These are phyloP conservation scores for Chrysophaeum taylorii DNA, from an alignment of 352 stramenopile genomes.

Conservation along the genomic window DNA sequence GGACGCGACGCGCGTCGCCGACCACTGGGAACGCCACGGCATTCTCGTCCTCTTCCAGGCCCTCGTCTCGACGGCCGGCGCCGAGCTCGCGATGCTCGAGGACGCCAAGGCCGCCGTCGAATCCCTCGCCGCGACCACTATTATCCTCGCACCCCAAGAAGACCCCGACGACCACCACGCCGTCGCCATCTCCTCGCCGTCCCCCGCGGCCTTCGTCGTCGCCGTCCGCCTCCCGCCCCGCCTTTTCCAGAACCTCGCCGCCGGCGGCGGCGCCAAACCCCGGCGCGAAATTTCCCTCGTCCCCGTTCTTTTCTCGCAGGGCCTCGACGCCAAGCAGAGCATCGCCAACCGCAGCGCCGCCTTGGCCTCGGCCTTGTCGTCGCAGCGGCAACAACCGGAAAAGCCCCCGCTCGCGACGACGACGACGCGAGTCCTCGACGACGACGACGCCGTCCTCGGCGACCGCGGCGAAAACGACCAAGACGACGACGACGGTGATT, in stretches of 20 bases:
- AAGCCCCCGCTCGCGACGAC: background rate
- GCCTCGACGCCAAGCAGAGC: conserved; percentile 81
- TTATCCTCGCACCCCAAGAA: too few species aligned
- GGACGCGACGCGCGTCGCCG: background rate
- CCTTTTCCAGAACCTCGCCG: too few species aligned
- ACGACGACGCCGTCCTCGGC: background rate
- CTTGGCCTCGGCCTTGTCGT: background rate
- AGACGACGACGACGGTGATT: background rate
- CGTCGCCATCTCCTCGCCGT: background rate
- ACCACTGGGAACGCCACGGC: conserved; percentile 20
- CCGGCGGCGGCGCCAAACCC: too few species aligned
- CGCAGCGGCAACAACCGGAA: background rate
- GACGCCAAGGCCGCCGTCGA: conserved; percentile 50
- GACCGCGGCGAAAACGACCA: background rate
- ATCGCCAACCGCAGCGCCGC: conserved; percentile 53
- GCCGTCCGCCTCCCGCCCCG: background rate
- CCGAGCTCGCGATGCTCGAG: conserved; percentile 84
- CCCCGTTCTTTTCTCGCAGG: conserved; percentile 39
- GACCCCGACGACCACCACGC: conserved; percentile 62
- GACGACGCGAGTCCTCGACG: background rate
- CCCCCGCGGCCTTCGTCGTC: conserved; percentile 23
- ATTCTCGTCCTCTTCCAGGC: conserved; percentile 83
- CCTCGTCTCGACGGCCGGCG: conserved; percentile 82
- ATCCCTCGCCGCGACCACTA: conserved; percentile 72
- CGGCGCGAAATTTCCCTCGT: conserved; percentile 17